Conservation (phyloP, 441 rosid genomes). For the Croton setiger region DNA sequence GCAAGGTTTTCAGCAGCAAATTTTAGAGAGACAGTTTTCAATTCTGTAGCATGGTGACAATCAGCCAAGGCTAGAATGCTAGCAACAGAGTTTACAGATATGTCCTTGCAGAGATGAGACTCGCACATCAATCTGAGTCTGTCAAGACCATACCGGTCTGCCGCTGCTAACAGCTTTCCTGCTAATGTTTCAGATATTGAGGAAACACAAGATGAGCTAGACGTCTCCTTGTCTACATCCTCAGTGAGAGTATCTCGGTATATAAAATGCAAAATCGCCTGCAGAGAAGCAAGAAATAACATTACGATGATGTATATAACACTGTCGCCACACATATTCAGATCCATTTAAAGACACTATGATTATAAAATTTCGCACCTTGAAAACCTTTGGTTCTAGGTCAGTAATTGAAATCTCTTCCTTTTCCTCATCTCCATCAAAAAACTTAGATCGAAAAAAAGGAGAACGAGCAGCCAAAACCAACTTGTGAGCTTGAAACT, state of each 20-base stretch:
- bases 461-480: conserved; percentile 53
- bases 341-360: conserved; percentile 4
- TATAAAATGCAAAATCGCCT: conserved; percentile 51
- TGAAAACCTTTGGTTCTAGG: conserved; percentile 46
- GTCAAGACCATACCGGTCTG: conserved; percentile 42
- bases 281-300: neutral
- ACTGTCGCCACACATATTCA: neutral
- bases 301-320: neutral
- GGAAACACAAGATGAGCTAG: conserved; percentile 35
- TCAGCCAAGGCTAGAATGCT: conserved; percentile 46
- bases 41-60: conserved; percentile 38
- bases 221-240: conserved; percentile 39
- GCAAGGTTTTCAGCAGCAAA: conserved; percentile 51
- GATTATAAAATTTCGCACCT: conserved; percentile 28
- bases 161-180: conserved; percentile 45
- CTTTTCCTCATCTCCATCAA: conserved; percentile 25
- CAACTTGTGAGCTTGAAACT: conserved; percentile 47
- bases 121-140: conserved; percentile 47
- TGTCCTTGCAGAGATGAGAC: conserved; percentile 47
- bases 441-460: conserved; percentile 35
- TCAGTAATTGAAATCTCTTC: conserved; percentile 37
- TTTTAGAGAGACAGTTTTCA: conserved; percentile 46
- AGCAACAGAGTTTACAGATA: conserved; percentile 43
- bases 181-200: conserved; percentile 35
- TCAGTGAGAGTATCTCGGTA: conserved; percentile 44